phyloP scores from a whole-genome alignment of 495 filamentous ascomycete genomes.

The Aspergillus mulundensis region DNA sequence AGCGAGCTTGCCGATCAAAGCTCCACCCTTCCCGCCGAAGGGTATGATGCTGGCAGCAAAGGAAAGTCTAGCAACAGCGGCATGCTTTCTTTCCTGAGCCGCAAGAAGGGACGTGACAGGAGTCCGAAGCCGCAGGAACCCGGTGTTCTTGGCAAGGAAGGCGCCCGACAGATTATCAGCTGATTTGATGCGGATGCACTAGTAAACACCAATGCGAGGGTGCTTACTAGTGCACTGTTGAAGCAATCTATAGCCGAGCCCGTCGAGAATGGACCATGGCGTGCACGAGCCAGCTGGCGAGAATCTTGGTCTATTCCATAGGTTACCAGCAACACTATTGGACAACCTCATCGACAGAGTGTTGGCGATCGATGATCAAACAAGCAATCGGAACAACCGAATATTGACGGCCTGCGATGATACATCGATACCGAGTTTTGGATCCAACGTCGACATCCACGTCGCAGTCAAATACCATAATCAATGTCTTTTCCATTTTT shows the following conservation, averaged over 20 bases:
- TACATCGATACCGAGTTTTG: neutral
- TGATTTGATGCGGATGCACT: constrained; percentile 15
- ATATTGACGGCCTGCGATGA: neutral
- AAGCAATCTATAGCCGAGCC: neutral
- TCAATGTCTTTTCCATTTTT: constrained; percentile 4
- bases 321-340: neutral
- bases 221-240: neutral
- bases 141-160: constrained; percentile 92
- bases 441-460: neutral
- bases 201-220: neutral
- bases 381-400: neutral
- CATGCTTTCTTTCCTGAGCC: constrained; percentile 82
- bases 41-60: constrained; percentile 44
- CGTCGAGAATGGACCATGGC: neutral
- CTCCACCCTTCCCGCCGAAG: constrained; percentile 68
- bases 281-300: neutral
- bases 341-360: neutral
- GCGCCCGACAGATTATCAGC: constrained; percentile 62
- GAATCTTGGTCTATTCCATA: neutral
- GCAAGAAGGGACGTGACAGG: constrained; percentile 84
- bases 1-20: constrained; percentile 80
- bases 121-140: constrained; percentile 93
- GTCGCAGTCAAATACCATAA: neutral
- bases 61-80: constrained; percentile 56
- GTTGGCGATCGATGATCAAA: neutral